Evolutionary conservation across 768 basidiomycete species (phyloP).

Genomic region (Mycena indigotica): DNA sequence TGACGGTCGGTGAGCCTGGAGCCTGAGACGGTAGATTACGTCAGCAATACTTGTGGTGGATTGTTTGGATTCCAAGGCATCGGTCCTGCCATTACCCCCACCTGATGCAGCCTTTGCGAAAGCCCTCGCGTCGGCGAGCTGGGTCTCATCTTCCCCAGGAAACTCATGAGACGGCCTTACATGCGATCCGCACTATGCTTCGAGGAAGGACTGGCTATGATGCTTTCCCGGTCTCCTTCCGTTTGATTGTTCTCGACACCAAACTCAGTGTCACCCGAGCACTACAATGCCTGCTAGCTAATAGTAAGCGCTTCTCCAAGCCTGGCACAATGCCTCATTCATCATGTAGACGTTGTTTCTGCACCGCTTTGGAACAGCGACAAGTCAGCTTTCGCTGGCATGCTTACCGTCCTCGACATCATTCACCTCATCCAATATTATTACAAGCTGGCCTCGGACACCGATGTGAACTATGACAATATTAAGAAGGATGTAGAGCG

Average conservation of each 20-base stretch:
- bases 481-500: conserved; percentile 91
- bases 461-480: conserved; percentile 56
- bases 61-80: not conserved
- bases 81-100: not conserved
- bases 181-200: conserved; percentile 78
- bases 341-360: conserved; percentile 83
- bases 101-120: conserved; percentile 32
- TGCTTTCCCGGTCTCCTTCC: conserved; percentile 95
- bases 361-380: conserved; percentile 98
- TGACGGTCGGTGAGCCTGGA: too few species aligned
- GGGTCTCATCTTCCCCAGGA: conserved; percentile 64
- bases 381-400: conserved; percentile 89
- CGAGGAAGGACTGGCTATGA: conserved; percentile 89
- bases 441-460: conserved; percentile 73
- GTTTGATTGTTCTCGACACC: conserved; percentile 95
- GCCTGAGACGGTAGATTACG: too few species aligned
- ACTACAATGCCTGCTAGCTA: conserved; percentile 80
- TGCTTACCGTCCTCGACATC: conserved; percentile 99
- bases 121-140: conserved; percentile 59
- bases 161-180: conserved; percentile 68
- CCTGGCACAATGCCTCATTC: conserved; percentile 5
- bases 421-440: conserved; percentile 99
- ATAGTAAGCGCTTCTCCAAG: conserved; percentile 60
- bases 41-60: too few species aligned
- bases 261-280: conserved; percentile 96